phyloP scores from a whole-genome alignment of 2,329 filamentous ascomycete species.

The Cladophialophora immunda region DNA sequence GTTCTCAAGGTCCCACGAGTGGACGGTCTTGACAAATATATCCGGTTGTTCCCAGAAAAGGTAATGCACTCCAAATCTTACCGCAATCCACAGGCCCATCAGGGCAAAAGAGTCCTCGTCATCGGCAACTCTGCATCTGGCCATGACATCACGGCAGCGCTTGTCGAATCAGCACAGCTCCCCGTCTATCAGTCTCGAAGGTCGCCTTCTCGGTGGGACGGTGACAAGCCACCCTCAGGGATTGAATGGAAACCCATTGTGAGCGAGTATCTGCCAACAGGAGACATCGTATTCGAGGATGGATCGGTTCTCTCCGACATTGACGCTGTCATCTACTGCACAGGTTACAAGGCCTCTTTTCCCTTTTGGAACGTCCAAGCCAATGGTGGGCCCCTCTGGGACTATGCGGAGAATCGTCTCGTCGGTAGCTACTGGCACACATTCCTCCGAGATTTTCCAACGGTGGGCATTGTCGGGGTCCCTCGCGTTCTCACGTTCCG shows the following conservation, averaged over 20 bases:
- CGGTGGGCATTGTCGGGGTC: slow-evolving; percentile 60
- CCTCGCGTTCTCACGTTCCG: slow-evolving; percentile 66
- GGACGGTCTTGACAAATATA: slow-evolving; percentile 54
- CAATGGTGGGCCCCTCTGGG: slow-evolving; percentile 57
- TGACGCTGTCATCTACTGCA: slow-evolving; percentile 72
- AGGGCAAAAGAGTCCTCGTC: slow-evolving; percentile 63
- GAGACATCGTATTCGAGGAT: slow-evolving; percentile 65
- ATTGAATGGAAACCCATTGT: slow-evolving; percentile 65
- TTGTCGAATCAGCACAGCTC: slow-evolving; percentile 50
- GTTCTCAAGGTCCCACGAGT: slow-evolving; percentile 55
- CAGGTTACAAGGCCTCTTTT: slow-evolving; percentile 61
- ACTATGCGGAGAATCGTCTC: slow-evolving; percentile 59
- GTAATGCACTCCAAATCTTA: slow-evolving; percentile 59
- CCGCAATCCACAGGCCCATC: slow-evolving; percentile 50
- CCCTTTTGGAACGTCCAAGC: slow-evolving; percentile 61
- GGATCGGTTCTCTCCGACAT: slow-evolving; percentile 62
- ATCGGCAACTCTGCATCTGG: slow-evolving; percentile 73
- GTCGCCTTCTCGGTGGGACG: slow-evolving; percentile 61
- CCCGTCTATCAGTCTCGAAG: slow-evolving; percentile 64
- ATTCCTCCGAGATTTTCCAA: slow-evolving; percentile 60
- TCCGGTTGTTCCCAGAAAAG: slow-evolving; percentile 50
- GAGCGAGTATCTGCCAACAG: slow-evolving; percentile 50
- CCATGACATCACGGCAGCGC: slow-evolving; percentile 67
- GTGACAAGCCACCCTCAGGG: slow-evolving; percentile 55
- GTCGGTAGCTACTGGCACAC: slow-evolving; percentile 61